Evolutionary conservation across 331 rosid genomes (phyloP), one percentile per base, ranked within the genome.

Genomic region (Rosa hybrid): DNA sequence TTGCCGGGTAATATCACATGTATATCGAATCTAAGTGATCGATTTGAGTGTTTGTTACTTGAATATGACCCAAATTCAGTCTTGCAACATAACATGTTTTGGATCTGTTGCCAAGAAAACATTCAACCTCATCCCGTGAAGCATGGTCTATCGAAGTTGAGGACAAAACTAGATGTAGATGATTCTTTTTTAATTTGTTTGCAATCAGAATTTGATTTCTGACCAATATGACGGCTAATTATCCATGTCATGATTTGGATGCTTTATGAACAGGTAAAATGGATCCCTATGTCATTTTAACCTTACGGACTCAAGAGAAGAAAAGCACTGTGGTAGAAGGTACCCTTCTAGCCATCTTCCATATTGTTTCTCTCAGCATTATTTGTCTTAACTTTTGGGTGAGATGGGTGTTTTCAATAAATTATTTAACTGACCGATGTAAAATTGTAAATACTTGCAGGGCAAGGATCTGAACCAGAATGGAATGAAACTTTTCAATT

Each of bases 401-500:
- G 16, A 5, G 23, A 16, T 4, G 8, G 76, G 25, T 8, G 67
- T 18, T 74, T 6, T 38, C 20, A 38, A 53, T 6, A 9, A 21
- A 38, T 71, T 41, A 56, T 72, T 10, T 3, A 27, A 17, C 4
- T 46, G 12, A 50, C n/a, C 8, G 21, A 21, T 41, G 18, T n/a
- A 17, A 54, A 18, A 30, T 12, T 45, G 71, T 44, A 45, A 14
- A 44, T 60, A 34, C 27, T 53, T 78, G 77, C 87, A 91, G 97
- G 90, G 18, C 56, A 89, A 80, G 97, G 98, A 34, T 44, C 87
- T 21, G 75, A 88, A 3, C 94, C 95, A 45, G 90, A 94, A 42
- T 94, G 98, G 98, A 94, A 94, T 18, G 98, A 94, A 70, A 91
- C 12, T 21, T 94, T 94, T 81, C 77, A 86, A 12, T 94, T 91